A percentile compares a stretch with the other conserved stretches of the same genome.
These are phyloP conservation scores for Saccharomycopsis sp. DNA, from an alignment of 805 yeast genomes.

Conservation along the genomic window DNA sequence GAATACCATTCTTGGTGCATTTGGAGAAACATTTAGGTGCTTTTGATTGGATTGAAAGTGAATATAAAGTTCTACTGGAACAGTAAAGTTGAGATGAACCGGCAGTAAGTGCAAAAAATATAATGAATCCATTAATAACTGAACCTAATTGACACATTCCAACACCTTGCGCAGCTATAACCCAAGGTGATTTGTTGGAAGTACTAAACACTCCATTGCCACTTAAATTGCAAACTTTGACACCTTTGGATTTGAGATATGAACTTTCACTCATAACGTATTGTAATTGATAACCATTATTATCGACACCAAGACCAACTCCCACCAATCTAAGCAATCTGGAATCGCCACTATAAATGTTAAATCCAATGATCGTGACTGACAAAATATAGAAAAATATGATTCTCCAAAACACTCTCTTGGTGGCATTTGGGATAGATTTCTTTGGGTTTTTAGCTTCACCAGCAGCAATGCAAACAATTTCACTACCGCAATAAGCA, in stretches of 20 bases:
- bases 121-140: constrained; percentile 42
- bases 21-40: constrained; percentile 53
- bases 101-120: constrained; percentile 48
- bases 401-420: constrained; percentile 66
- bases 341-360: constrained; percentile 74
- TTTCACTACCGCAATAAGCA: constrained; percentile 77
- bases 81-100: constrained; percentile 51
- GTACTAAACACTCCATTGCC: constrained; percentile 29
- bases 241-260: constrained; percentile 7
- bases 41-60: constrained; percentile 46
- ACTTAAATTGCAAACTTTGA: constrained; percentile 9
- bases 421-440: constrained; percentile 71
- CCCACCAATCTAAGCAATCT: constrained; percentile 47
- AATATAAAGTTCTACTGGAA: constrained; percentile 48
- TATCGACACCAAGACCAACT: constrained; percentile 20
- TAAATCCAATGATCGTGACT: constrained; percentile 61
- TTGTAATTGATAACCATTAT: constrained; percentile 23
- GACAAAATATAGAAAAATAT: constrained; percentile 58
- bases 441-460: constrained; percentile 78
- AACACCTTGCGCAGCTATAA: constrained; percentile 47
- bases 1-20: constrained; percentile 62
- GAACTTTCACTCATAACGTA: constrained; percentile 28
- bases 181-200: constrained; percentile 50
- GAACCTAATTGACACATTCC: constrained; percentile 43
- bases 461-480: constrained; percentile 77